phyloP scores from a whole-genome alignment of 805 yeast species.

The Candida golubevii region DNA sequence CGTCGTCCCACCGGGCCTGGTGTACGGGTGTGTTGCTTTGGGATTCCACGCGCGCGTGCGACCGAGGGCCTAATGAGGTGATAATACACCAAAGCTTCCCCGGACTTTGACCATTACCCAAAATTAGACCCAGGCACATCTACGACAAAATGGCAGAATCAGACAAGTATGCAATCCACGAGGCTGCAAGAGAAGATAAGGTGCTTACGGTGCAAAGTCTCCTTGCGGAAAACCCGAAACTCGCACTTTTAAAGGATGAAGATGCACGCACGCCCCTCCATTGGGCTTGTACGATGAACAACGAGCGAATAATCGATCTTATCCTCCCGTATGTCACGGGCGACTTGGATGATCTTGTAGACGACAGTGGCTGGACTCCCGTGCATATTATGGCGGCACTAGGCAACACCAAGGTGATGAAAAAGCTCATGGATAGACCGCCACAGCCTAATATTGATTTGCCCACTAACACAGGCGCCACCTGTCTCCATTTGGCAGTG shows the following conservation, averaged over 20 bases:
- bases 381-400: constrained; percentile 77
- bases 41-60: too few species aligned
- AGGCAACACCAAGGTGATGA: constrained; percentile 56
- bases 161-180: constrained; percentile 37
- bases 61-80: too few species aligned
- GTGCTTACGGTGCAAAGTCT: constrained; percentile 47
- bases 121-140: neutral
- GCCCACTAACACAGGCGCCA: constrained; percentile 55
- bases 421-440: constrained; percentile 40
- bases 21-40: too few species aligned
- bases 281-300: constrained; percentile 77
- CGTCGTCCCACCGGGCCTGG: too few species aligned
- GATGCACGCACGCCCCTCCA: constrained; percentile 81
- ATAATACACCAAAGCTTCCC: neutral
- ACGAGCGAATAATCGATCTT: constrained; percentile 48
- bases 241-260: constrained; percentile 49
- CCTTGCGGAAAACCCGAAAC: constrained; percentile 46
- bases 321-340: constrained; percentile 25
- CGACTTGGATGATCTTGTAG: constrained; percentile 66
- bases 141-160: constrained; percentile 1
- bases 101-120: neutral
- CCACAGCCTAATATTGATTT: constrained; percentile 60
- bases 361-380: constrained; percentile 86
- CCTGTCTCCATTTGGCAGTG: constrained; percentile 72
- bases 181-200: constrained; percentile 65